Conservation (phyloP, 208 protist genomes). For the Phytomonas francai region DNA sequence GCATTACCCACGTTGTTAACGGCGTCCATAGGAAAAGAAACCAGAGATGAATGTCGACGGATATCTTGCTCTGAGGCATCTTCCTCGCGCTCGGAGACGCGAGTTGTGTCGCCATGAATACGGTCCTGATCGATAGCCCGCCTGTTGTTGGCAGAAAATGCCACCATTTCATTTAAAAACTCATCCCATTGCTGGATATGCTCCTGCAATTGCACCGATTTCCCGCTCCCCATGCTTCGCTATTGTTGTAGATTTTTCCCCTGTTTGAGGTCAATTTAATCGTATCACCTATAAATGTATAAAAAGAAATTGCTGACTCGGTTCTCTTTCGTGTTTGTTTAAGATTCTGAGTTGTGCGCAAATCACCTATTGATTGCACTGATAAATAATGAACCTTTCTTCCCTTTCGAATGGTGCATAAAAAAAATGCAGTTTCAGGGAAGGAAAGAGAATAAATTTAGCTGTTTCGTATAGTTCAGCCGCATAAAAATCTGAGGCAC, state of each 20-base stretch:
- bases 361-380: not conserved
- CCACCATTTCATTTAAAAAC: slow-evolving; percentile 52
- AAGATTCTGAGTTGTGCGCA: not conserved
- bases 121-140: slow-evolving; percentile 50
- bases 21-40: slow-evolving; percentile 1
- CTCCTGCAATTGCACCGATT: slow-evolving; percentile 35
- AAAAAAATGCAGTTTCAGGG: not conserved
- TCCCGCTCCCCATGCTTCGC: not conserved
- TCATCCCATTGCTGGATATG: slow-evolving; percentile 74
- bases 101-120: slow-evolving; percentile 21
- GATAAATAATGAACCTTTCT: not conserved
- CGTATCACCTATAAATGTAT: not conserved
- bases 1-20: slow-evolving; percentile 5
- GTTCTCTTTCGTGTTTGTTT: not conserved
- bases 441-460: not conserved
- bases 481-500: not conserved
- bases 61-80: slow-evolving; percentile 20
- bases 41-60: not conserved
- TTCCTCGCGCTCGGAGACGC: slow-evolving; percentile 16
- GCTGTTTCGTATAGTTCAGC: not conserved
- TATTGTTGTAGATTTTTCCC: not conserved
- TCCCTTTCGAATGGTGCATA: not conserved
- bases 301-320: not conserved
- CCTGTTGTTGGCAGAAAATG: slow-evolving; percentile 42
- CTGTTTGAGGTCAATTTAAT: not conserved